Percentiles rank a stretch among this genome's conserved stretches.
These are phyloP conservation scores for Trifolium subterraneum DNA, from an alignment of 306 rosid species.

Conservation along the genomic window DNA sequence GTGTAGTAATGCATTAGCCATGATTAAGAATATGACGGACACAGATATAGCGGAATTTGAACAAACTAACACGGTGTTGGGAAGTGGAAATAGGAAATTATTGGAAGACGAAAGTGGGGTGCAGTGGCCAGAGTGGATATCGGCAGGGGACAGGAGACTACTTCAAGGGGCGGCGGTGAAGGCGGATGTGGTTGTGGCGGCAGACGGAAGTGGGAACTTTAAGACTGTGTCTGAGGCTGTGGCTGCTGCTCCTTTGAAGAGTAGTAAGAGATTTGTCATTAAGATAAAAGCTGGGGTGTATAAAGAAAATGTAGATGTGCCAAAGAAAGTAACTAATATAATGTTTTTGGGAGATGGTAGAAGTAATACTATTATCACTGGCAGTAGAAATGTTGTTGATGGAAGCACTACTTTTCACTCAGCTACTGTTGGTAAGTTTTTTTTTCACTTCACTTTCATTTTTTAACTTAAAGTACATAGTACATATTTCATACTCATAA, in stretches of 20 bases:
- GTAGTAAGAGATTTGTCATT: conserved; percentile 67
- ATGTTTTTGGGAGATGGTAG: conserved; percentile 89
- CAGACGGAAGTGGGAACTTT: conserved; percentile 76
- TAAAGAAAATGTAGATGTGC: conserved; percentile 74
- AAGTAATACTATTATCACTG: conserved; percentile 71
- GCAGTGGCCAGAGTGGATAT: conserved; percentile 84
- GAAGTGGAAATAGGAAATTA: conserved; percentile 38
- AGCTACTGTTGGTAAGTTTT: conserved; percentile 81
- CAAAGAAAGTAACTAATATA: conserved; percentile 66
- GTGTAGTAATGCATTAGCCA: conserved; percentile 81
- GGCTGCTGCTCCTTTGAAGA: conserved; percentile 71
- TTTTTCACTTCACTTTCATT: background rate
- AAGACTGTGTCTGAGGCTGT: conserved; percentile 82
- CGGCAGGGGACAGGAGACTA: conserved; percentile 63
- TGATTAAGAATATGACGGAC: conserved; percentile 81
- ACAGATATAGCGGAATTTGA: conserved; percentile 56
- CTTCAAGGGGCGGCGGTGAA: conserved; percentile 59
- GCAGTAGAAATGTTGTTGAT: conserved; percentile 72
- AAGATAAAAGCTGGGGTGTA: conserved; percentile 78
- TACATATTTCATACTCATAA: background rate
- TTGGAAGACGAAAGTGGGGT: conserved; percentile 16
- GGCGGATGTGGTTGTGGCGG: conserved; percentile 76
- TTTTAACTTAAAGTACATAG: background rate
- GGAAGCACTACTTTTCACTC: conserved; percentile 94
- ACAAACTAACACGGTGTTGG: background rate